phyloP scores from a whole-genome alignment of 2,329 filamentous ascomycete genomes.

The Xylaria sp. region DNA sequence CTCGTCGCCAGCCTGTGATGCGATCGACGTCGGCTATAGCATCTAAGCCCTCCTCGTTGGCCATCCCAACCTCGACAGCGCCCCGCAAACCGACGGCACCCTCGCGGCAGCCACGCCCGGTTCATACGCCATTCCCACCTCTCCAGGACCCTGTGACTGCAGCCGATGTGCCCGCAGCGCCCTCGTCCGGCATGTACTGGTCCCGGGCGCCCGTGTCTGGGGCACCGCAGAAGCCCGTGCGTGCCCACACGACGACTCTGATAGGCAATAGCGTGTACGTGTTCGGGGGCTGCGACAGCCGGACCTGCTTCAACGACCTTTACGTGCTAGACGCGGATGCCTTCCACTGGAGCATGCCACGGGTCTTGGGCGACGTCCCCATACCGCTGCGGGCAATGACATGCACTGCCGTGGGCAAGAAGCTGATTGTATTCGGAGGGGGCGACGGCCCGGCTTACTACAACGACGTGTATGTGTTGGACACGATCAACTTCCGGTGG shows the following conservation, averaged over 20 bases:
- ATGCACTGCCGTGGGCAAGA: conserved; percentile 72
- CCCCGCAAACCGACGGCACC: conserved; percentile 32
- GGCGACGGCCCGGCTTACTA: conserved; percentile 74
- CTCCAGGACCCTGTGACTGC: conserved; percentile 61
- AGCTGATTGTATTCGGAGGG: conserved; percentile 71
- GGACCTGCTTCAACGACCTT: conserved; percentile 71
- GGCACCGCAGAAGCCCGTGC: conserved; percentile 62
- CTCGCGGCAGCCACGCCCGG: conserved; percentile 42
- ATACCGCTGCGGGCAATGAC: conserved; percentile 73
- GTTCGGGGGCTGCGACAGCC: conserved; percentile 71
- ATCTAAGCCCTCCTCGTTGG: conserved; percentile 31
- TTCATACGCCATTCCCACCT: conserved; percentile 60
- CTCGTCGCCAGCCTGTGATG: conserved; percentile 51
- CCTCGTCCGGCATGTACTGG: conserved; percentile 76
- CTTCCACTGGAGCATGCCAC: conserved; percentile 71
- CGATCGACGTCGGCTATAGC: conserved; percentile 61
- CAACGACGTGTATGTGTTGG: conserved; percentile 74
- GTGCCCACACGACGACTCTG: conserved; percentile 70
- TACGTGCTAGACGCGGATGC: conserved; percentile 73
- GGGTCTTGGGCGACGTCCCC: conserved; percentile 68
- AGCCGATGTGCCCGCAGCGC: conserved; percentile 65
- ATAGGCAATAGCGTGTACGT: conserved; percentile 71
- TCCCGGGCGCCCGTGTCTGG: conserved; percentile 69
- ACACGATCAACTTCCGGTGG: conserved; percentile 73
- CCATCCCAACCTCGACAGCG: conserved; percentile 24